Conservation (phyloP, 495 filamentous ascomycete species). For the Geoglossum glabrum region DNA sequence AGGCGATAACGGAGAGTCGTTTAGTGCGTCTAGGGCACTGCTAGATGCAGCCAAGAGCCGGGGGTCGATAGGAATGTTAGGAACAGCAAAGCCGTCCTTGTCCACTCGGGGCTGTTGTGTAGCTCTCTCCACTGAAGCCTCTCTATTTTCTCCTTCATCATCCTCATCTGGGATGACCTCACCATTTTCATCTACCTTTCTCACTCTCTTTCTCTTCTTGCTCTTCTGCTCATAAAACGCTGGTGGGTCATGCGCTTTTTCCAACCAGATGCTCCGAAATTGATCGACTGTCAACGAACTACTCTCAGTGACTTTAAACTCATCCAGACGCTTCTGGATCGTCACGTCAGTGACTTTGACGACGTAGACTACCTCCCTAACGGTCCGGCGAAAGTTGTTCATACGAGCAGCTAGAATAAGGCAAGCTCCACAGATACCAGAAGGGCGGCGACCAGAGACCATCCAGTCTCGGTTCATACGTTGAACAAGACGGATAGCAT, state of each 20-base stretch:
- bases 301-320: slow-evolving; percentile 68
- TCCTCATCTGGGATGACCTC: slow-evolving; percentile 14
- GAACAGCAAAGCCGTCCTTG: slow-evolving; percentile 34
- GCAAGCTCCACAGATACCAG: slow-evolving; percentile 84
- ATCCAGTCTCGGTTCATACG: slow-evolving; percentile 96
- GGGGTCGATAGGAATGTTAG: slow-evolving; percentile 23
- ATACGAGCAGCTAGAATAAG: slow-evolving; percentile 87
- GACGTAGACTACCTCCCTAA: slow-evolving; percentile 84
- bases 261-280: slow-evolving; percentile 49
- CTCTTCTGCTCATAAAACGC: slow-evolving; percentile 46
- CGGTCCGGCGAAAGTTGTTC: slow-evolving; percentile 86
- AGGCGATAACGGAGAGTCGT: background rate
- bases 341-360: slow-evolving; percentile 88
- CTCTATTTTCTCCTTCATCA: slow-evolving; percentile 13
- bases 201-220: slow-evolving; percentile 26
- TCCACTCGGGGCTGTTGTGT: slow-evolving; percentile 19
- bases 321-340: slow-evolving; percentile 68
- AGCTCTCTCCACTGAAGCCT: background rate
- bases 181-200: slow-evolving; percentile 18
- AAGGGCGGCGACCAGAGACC: slow-evolving; percentile 74
- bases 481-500: slow-evolving; percentile 65
- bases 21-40: slow-evolving; percentile 6
- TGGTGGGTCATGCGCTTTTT: slow-evolving; percentile 55
- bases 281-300: slow-evolving; percentile 67
- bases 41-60: slow-evolving; percentile 10